Evolutionary conservation across 495 filamentous ascomycete species (phyloP).

Genomic region (Lichina pygmaea): DNA sequence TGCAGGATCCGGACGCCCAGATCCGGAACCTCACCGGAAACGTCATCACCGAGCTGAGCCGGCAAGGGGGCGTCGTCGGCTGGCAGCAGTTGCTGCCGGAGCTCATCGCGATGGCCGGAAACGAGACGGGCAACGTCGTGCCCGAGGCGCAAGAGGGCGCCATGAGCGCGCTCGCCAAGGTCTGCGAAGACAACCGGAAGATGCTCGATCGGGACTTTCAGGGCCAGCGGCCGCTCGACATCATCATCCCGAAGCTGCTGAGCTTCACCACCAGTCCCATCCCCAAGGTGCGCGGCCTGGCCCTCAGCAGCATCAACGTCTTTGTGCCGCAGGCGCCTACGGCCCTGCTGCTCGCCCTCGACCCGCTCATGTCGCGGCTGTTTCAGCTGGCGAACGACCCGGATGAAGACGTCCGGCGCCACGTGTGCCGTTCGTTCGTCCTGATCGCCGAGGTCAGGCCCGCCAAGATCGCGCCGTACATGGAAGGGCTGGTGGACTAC

Average conservation of each 20-base stretch:
- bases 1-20: slow-evolving; percentile 57
- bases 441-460: slow-evolving; percentile 76
- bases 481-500: slow-evolving; percentile 75
- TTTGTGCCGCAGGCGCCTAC: slow-evolving; percentile 66
- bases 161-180: slow-evolving; percentile 76
- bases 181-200: slow-evolving; percentile 87
- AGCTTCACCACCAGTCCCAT: slow-evolving; percentile 52
- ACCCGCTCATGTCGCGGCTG: slow-evolving; percentile 51
- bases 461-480: slow-evolving; percentile 69
- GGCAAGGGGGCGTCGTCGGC: slow-evolving; percentile 54
- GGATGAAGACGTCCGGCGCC: slow-evolving; percentile 53
- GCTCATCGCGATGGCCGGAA: slow-evolving; percentile 46
- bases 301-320: slow-evolving; percentile 65
- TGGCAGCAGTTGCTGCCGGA: slow-evolving; percentile 82
- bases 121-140: slow-evolving; percentile 36
- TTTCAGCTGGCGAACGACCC: slow-evolving; percentile 56
- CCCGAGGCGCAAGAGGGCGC: slow-evolving; percentile 65
- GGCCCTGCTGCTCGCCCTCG: slow-evolving; percentile 46
- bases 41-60: slow-evolving; percentile 84
- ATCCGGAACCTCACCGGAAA: slow-evolving; percentile 77
- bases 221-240: slow-evolving; percentile 60
- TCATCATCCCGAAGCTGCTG: slow-evolving; percentile 77
- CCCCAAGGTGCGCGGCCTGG: slow-evolving; percentile 47
- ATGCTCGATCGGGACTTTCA: slow-evolving; percentile 64
- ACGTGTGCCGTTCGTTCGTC: slow-evolving; percentile 82